Evolutionary conservation across 805 yeast genomes (phyloP).

Genomic region (Candida nemodendra): DNA sequence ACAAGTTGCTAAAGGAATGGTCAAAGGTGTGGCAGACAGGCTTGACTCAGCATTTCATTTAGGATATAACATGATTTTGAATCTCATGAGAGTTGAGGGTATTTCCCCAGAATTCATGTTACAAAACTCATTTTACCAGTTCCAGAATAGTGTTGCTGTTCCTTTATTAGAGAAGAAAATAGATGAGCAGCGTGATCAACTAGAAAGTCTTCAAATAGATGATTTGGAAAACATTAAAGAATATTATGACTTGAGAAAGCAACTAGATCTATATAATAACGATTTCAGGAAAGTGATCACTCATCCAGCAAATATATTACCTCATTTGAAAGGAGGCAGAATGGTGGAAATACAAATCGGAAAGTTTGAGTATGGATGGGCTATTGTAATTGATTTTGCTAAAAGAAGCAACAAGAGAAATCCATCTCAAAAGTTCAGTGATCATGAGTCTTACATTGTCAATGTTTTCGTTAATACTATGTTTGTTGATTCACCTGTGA

Average conservation of each 20-base stretch:
- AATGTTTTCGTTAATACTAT: slow-evolving; percentile 77
- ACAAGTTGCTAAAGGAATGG: slow-evolving; percentile 98
- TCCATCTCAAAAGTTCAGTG: slow-evolving; percentile 58
- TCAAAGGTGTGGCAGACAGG: slow-evolving; percentile 97
- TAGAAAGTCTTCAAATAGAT: slow-evolving; percentile 55
- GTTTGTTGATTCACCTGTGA: slow-evolving; percentile 82
- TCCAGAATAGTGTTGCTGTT: slow-evolving; percentile 88
- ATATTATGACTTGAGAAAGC: slow-evolving; percentile 77
- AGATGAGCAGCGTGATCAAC: slow-evolving; percentile 48
- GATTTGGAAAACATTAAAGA: slow-evolving; percentile 76
- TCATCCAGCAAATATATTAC: slow-evolving; percentile 84
- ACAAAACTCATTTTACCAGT: slow-evolving; percentile 90
- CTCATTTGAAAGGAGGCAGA: slow-evolving; percentile 88
- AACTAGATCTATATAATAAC: slow-evolving; percentile 63
- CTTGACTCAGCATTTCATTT: slow-evolving; percentile 96
- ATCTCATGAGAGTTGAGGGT: slow-evolving; percentile 95
- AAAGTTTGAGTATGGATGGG: slow-evolving; percentile 89
- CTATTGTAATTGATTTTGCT: slow-evolving; percentile 72
- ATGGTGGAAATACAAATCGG: slow-evolving; percentile 66
- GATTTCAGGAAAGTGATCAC: slow-evolving; percentile 82
- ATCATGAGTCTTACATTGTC: slow-evolving; percentile 87
- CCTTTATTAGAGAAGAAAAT: slow-evolving; percentile 77
- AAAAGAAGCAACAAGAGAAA: slow-evolving; percentile 63
- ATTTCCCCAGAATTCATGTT: slow-evolving; percentile 97
- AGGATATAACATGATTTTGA: slow-evolving; percentile 96